A percentile compares a stretch with the other conserved stretches of the same genome.
phyloP scores from a whole-genome alignment of 768 basidiomycete genomes.

The Leccinum disarticulatum region DNA sequence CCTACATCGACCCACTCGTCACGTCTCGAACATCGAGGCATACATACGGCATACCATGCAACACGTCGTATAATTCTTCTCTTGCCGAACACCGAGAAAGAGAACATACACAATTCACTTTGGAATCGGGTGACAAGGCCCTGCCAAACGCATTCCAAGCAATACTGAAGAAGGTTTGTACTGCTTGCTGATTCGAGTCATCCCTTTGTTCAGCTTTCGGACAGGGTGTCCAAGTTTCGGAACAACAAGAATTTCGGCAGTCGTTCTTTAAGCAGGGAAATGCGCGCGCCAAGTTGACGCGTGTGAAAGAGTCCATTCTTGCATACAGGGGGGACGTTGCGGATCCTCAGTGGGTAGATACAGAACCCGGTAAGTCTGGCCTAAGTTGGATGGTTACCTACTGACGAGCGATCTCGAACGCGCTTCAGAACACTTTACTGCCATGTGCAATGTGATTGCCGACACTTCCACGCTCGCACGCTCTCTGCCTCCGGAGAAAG shows the following conservation, averaged over 20 bases:
- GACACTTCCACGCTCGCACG: constrained; percentile 8
- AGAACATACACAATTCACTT: constrained; percentile 16
- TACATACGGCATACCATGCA: constrained; percentile 38
- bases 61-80: constrained; percentile 24
- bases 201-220: background rate
- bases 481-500: background rate
- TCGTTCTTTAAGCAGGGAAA: background rate
- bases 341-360: constrained; percentile 14
- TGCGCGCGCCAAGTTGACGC: background rate
- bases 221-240: constrained; percentile 18
- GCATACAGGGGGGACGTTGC: constrained; percentile 16
- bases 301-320: constrained; percentile 3
- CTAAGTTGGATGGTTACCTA: no score
- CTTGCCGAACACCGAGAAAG: constrained; percentile 40
- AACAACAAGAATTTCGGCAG: constrained; percentile 21
- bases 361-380: constrained; percentile 9
- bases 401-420: background rate
- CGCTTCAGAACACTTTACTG: constrained; percentile 5
- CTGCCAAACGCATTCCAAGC: constrained; percentile 37
- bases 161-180: constrained; percentile 35
- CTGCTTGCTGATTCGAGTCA: fast-evolving
- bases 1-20: constrained; percentile 46
- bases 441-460: constrained; percentile 13
- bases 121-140: constrained; percentile 25
- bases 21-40: constrained; percentile 41